Evolutionary conservation across 2,329 filamentous ascomycete species (phyloP), one percentile per base, ranked within the genome.

Genomic region (Colletotrichum neosansevieriae): DNA sequence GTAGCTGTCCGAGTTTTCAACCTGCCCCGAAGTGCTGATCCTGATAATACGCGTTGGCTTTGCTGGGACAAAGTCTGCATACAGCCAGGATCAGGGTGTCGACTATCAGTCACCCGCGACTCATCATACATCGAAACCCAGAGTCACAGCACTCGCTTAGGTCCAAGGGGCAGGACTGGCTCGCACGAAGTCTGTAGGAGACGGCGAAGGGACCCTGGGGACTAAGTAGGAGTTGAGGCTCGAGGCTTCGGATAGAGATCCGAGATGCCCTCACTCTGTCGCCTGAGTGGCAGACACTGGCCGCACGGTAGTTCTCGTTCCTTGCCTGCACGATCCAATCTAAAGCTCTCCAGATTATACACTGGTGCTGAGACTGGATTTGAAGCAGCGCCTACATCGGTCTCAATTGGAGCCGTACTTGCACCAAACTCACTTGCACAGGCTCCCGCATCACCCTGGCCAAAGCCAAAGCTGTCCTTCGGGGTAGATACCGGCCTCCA

Each of bases 131-230:
- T 50, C 38, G 51, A 38, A 64, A 40, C 32, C 13, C 29, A 21
- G 60, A 64, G 65, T 68, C 65, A 68, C 17, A 69, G 42, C 10
- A 54, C 57, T 66, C 54, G 54, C 47, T 50, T 47, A 44, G 66
- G 56, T 65, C 65, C 54, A 59, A 38, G 17, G 44, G 44, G 47
- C 29, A 50, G 61, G 24, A 47, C 32, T 40, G 40, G 29, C 45
- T 67, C 21, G 63, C 42, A 34, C 17, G 50, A 36, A 29, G n/a
- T 9, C 51, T 63, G 51, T 58, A 19, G 58, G 51, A 65, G 36
- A 50, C 42, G 32, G 36, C 47, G 13, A 34, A 54, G 17, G 21
- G 47, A 19, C 44, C 44, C n/a, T 42, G 5, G 36, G 21, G 58
- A 13, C 19, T 60, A 40, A 44, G 47, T 19, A 59, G 44, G 44